Evolutionary conservation across 2,329 filamentous ascomycete species (phyloP).

Genomic region (Venturia nashicola): DNA sequence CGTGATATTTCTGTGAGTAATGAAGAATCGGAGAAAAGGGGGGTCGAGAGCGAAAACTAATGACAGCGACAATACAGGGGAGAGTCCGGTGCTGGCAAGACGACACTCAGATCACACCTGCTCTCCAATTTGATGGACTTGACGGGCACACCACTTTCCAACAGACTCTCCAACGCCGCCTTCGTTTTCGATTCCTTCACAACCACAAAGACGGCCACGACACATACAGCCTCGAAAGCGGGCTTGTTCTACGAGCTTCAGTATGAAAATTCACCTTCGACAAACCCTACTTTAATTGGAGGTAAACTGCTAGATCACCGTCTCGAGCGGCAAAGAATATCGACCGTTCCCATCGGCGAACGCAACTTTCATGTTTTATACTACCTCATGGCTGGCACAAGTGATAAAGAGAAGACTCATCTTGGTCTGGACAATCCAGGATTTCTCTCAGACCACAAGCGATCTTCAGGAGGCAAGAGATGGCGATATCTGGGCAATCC

Average conservation of each 20-base stretch:
- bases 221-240: conserved; percentile 88
- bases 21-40: not conserved
- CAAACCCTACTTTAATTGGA: conserved; percentile 79
- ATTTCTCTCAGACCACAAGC: conserved; percentile 31
- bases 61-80: conserved; percentile 45
- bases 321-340: conserved; percentile 80
- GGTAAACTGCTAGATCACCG: conserved; percentile 91
- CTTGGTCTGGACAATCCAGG: conserved; percentile 49
- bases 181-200: conserved; percentile 95
- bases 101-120: conserved; percentile 81
- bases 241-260: conserved; percentile 93
- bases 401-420: conserved; percentile 78
- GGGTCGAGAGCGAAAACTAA: not conserved
- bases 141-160: conserved; percentile 83
- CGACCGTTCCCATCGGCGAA: conserved; percentile 87
- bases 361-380: conserved; percentile 94
- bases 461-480: conserved; percentile 54
- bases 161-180: conserved; percentile 82
- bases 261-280: conserved; percentile 79
- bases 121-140: conserved; percentile 77
- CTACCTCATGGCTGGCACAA: conserved; percentile 88
- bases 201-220: conserved; percentile 93
- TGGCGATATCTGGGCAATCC: conserved; percentile 97
- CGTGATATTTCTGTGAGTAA: conserved; percentile 75
- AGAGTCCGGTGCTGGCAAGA: conserved; percentile 93